Conservation (phyloP, 176 grass and related monocot genomes). For the Musa beccarii region DNA sequence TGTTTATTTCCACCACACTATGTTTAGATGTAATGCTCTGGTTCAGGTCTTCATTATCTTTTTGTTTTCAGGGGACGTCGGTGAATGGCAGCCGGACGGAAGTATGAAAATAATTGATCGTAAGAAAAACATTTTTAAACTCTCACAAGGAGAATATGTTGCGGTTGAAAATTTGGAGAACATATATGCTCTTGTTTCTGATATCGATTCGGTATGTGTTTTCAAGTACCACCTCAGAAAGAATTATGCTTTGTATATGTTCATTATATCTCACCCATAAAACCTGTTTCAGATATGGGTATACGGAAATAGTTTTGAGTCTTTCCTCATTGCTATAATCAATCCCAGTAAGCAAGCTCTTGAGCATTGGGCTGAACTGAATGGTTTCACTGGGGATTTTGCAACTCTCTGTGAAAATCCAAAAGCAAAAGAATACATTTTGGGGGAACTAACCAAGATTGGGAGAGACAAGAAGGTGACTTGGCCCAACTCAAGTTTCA, state of each 20-base stretch:
- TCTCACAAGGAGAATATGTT: slow-evolving; percentile 94
- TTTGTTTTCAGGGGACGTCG: slow-evolving; percentile 65
- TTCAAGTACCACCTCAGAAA: background rate
- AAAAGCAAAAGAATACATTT: slow-evolving; percentile 63
- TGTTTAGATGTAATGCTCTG: too few relatives aligned
- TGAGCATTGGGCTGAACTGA: slow-evolving; percentile 58
- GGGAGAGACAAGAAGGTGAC: slow-evolving; percentile 76
- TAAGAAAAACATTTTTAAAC: slow-evolving; percentile 93
- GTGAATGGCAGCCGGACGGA: slow-evolving; percentile 85
- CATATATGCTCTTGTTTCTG: slow-evolving; percentile 62
- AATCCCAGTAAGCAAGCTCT: slow-evolving; percentile 69
- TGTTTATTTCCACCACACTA: too few relatives aligned
- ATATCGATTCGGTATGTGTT: slow-evolving; percentile 59
- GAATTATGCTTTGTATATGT: too few relatives aligned
- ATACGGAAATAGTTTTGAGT: slow-evolving; percentile 87
- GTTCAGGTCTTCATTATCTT: slow-evolving; percentile 1
- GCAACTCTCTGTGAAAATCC: slow-evolving; percentile 50
- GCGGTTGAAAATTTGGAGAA: slow-evolving; percentile 92
- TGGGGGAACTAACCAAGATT: slow-evolving; percentile 52
- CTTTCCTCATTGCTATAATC: slow-evolving; percentile 65
- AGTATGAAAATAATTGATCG: slow-evolving; percentile 90
- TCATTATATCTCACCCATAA: background rate
- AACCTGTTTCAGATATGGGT: slow-evolving; percentile 57
- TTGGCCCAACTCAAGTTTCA: background rate
- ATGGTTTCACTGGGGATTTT: slow-evolving; percentile 52